Percentiles rank a stretch among this genome's conserved stretches.
These are phyloP conservation scores for Thelonectria discophora DNA, from an alignment of 2,329 filamentous ascomycete genomes.

Conservation along the genomic window DNA sequence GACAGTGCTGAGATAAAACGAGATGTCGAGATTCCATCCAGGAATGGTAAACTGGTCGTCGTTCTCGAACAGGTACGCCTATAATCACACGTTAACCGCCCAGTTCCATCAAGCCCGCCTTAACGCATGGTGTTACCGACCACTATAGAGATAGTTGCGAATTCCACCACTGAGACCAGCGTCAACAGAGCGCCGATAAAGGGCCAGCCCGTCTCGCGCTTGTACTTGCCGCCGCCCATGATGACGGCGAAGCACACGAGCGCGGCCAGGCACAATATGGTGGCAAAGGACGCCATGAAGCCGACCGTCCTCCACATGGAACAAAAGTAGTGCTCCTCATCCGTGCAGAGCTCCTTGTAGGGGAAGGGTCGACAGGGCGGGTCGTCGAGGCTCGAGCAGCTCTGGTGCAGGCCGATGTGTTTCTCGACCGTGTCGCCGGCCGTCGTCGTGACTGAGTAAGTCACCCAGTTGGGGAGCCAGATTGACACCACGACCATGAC, in stretches of 20 bases:
- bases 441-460: slow-evolving; percentile 64
- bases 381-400: slow-evolving; percentile 76
- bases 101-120: background rate
- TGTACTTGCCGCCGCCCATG: slow-evolving; percentile 79
- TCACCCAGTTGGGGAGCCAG: slow-evolving; percentile 75
- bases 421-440: slow-evolving; percentile 60
- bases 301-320: slow-evolving; percentile 89
- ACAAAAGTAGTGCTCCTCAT: slow-evolving; percentile 77
- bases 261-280: slow-evolving; percentile 82
- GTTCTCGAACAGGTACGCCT: slow-evolving; percentile 86
- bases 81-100: slow-evolving; percentile 23
- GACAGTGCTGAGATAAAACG: slow-evolving; percentile 75
- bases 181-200: slow-evolving; percentile 73
- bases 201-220: slow-evolving; percentile 85
- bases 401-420: slow-evolving; percentile 80
- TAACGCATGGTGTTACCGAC: slow-evolving; percentile 61
- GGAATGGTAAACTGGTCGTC: slow-evolving; percentile 82
- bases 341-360: slow-evolving; percentile 46
- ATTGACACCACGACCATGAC: slow-evolving; percentile 76
- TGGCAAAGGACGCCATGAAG: slow-evolving; percentile 85
- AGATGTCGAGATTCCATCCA: slow-evolving; percentile 82
- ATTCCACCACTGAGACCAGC: slow-evolving; percentile 73
- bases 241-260: slow-evolving; percentile 83
- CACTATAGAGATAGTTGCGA: slow-evolving; percentile 82
- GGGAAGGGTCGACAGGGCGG: slow-evolving; percentile 62